Base-by-base conservation (phyloP, 306 rosid genomes). In the Corylus americana region DNA sequence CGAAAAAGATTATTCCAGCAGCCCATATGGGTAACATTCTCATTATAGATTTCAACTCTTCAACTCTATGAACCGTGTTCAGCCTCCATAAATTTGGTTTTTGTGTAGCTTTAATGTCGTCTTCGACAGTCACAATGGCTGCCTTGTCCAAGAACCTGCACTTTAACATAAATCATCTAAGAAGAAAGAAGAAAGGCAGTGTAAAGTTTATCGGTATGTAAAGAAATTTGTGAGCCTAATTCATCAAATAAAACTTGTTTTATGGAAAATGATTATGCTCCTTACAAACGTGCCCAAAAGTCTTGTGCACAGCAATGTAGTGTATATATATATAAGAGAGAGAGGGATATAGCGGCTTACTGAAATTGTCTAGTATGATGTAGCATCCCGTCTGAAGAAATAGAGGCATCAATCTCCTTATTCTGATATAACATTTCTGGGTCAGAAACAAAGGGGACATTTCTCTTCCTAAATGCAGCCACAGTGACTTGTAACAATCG, bases 381-480 rank as follows among this genome's bases (percentile, higher is more conserved):
- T 75, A 95, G 92, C 62, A 66, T 87, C 37, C 98, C 99, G 51
- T 85, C 91, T 49, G 83, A 7, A 2, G 94, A 89, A 74, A 95
- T 89, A 0, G 90, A 35, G 0, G 88, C 91, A 84, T 95, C 98
- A 1, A 95, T 84, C 20, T 91, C 88, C 61, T 88, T 87, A 71
- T 95, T 93, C 17, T 87, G 88, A 74, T 93, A 95, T 0, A 95
- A 76, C 14, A 83, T 22, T 0, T 49, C 18, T 1, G 86, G 37
- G 49, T 89, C 81, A 35, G 76, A 37, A 8, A 77, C 80, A 81
- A 68, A 7, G 0, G 73, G 9, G 4, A 93, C 0, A 37, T 95
- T 91, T 44, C 96, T 90, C 88, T 95, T 95, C 57, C 76, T 84
- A 51, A 44, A 87, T 0, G 99, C 98, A 6, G 99, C 89, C 68